phyloP scores from a whole-genome alignment of 768 basidiomycete species.

The Amanita fuliginea region DNA sequence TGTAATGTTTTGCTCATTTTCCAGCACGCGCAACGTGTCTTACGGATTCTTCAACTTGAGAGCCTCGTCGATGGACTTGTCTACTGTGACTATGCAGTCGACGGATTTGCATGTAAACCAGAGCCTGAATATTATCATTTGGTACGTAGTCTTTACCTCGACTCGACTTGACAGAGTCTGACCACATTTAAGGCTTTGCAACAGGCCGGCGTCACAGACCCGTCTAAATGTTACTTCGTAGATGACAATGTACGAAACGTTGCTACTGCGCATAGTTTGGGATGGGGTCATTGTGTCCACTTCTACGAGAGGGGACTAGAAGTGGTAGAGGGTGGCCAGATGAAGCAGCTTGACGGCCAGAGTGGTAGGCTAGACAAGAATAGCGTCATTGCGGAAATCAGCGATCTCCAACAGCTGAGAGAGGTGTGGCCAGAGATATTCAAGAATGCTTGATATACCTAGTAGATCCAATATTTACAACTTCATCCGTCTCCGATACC shows the following conservation, averaged over 20 bases:
- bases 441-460: conserved; percentile 15
- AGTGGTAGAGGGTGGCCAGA: conserved; percentile 49
- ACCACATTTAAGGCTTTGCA: conserved; percentile 44
- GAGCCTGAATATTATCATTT: conserved; percentile 59
- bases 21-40: conserved; percentile 75
- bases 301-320: conserved; percentile 64
- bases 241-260: conserved; percentile 72
- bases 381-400: conserved; percentile 42
- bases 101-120: conserved; percentile 72
- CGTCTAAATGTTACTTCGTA: conserved; percentile 65
- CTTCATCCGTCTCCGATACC: too few species aligned
- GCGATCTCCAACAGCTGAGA: conserved; percentile 54
- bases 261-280: conserved; percentile 47
- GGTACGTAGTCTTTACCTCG: conserved; percentile 21
- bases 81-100: conserved; percentile 64
- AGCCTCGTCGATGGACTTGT: conserved; percentile 70
- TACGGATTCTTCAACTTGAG: conserved; percentile 58
- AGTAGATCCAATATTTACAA: too few species aligned
- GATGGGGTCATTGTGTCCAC: conserved; percentile 69
- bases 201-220: conserved; percentile 48
- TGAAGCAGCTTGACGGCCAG: conserved; percentile 35
- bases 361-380: conserved; percentile 17
- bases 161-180: background rate
- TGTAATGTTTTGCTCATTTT: conserved; percentile 7
- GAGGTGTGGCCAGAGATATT: conserved; percentile 71